A percentile compares a stretch with the other conserved stretches of the same genome.
Conservation (phyloP, 1,139 yeast species). For the Sugiyamaella grinbergsii region DNA sequence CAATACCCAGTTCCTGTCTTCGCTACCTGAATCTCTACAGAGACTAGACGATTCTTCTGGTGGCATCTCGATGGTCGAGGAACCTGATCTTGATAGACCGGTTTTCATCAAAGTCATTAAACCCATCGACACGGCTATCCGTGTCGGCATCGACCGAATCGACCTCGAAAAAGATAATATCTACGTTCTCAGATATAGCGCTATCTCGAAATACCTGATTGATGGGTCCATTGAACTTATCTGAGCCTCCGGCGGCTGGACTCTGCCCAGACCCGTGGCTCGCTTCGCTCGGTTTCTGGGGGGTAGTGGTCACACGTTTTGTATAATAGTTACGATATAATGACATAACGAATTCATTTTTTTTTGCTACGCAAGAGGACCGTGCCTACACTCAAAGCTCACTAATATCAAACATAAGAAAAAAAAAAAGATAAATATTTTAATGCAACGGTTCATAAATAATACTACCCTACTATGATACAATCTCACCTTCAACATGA, state of each 20-base stretch:
- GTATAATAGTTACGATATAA: background rate
- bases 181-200: slow-evolving; percentile 71
- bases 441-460: background rate
- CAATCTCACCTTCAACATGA: slow-evolving; percentile 30
- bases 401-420: background rate
- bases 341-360: background rate
- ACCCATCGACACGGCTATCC: slow-evolving; percentile 42
- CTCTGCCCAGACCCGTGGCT: too few species aligned
- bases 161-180: slow-evolving; percentile 68
- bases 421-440: background rate
- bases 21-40: slow-evolving; percentile 68
- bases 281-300: too few species aligned
- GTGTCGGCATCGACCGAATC: slow-evolving; percentile 55
- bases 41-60: slow-evolving; percentile 78
- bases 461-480: slow-evolving; percentile 18
- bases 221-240: slow-evolving; percentile 35
- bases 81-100: slow-evolving; percentile 72
- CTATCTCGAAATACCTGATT: slow-evolving; percentile 42
- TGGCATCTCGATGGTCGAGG: slow-evolving; percentile 73
- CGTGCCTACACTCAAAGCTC: too few species aligned
- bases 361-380: background rate
- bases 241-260: too few species aligned
- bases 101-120: slow-evolving; percentile 68
- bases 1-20: slow-evolving; percentile 63
- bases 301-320: background rate